Evolutionary conservation across 345 rosid genomes (phyloP), one percentile per base, ranked within the genome.

Genomic region (Eucalyptus victrix): DNA sequence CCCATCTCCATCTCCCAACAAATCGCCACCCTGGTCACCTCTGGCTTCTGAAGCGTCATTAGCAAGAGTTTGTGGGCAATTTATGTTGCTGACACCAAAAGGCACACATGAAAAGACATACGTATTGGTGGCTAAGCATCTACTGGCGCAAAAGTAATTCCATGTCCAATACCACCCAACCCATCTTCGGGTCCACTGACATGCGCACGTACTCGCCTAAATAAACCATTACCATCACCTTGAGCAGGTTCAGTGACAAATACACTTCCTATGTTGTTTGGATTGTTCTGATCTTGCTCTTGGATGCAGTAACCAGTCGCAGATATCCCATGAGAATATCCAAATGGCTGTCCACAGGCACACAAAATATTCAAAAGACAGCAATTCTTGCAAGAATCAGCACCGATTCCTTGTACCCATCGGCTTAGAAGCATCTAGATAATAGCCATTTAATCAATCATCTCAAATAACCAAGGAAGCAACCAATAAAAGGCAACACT

Each of bases 81-180:
- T 97, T 92, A 98, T 94, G 91, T 91, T 97, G 86, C 95, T 97
- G 88, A 94, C 88, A 88, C 94, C 94, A 89, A 96, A 94, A 88
- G 99, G 99, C 83, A 95, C 96, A 51, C 99, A 95, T 21, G 97
- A 97, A 91, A 96, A 97, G 90, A 97, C 98, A 89, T 94, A 95
- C 96, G 95, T 51, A 99, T 96, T 88, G 99, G 97, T 49, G 98
- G 94, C 97, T 98, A 95, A 72, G 95, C 94, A 90, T 95, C 92
- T 45, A 97, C 93, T 30, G 98, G 97, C 80, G 94, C 96, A 91
- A 93, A 96, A 58, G 96, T 91, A 91, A 94, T 92, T 92, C 97
- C 99, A 49, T 96, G 95, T 89, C 99, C 98, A 90, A 97, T 96
- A 89, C 98, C 99, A 4, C 99, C 99, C 92, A 97, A 99, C 87